Evolutionary conservation across 192 early-diverging fungal genomes (phyloP), one percentile per base, ranked within the genome.

Genomic region (Blastocladiella britannica): DNA sequence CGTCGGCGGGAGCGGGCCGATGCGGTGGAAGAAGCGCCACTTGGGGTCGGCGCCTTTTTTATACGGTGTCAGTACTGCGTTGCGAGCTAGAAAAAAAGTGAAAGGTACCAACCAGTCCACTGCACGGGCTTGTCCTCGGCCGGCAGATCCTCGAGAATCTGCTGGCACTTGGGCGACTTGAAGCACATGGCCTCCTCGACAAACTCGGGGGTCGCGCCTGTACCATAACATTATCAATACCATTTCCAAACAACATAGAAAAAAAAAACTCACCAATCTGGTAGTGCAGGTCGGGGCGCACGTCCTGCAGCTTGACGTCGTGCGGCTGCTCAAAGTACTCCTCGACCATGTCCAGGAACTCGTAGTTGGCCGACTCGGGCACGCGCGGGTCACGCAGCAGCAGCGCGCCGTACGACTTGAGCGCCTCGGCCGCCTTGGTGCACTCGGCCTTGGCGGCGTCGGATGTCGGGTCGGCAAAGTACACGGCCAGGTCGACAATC

Each of bases 1-100:
- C 29, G 62, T 55, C 28, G 62, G 51, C 4, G 82, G 79, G 8
- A 60, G 62, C 25, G 72, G 68, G 29, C 80, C 82, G 25, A 82
- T 72, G 23, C 79, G 67, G 74, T 78, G 80, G 69, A 82, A 82
- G 67, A 76, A 83, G 55, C 81, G 70, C 83, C 83, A 85, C 62
- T 85, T 85, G 29, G 79, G 79, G 61, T 85, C 83, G 4, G 71
- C 62, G 0, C 75, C 72, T 25, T 70, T 55, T 55, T n/a, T 20
- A 9, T 0, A 55, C 20, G 18, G 6, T 29, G 9, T 53, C 27
- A 57, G 25, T 15, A 18, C 22, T 54, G 51, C 25, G 31, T 7
- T 4, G 7, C 0, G 1, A 24, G 51, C 8, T 4, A 37, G 57
- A 27, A 60, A 15, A 4, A 23, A 26, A 4, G 25, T 1, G 0